Conservation (phyloP, 345 rosid species). For the Salix arbutifolia region DNA sequence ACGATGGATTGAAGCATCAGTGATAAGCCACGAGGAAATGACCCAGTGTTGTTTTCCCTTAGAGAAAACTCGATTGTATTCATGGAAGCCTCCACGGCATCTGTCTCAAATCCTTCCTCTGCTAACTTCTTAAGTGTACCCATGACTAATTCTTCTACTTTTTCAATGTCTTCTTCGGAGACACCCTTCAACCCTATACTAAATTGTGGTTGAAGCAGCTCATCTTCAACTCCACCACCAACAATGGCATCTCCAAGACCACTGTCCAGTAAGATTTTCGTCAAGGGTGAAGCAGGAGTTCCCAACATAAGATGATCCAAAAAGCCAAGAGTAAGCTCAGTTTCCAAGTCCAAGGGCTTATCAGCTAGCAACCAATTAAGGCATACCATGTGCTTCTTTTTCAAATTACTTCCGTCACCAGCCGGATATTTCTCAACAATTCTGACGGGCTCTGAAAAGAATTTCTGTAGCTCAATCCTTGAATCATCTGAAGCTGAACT, state of each 20-base stretch:
- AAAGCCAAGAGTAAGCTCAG: slow-evolving; percentile 84
- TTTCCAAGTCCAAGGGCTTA: slow-evolving; percentile 76
- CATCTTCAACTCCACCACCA: slow-evolving; percentile 88
- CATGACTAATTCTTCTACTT: slow-evolving; percentile 76
- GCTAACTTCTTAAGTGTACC: slow-evolving; percentile 62
- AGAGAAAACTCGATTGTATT: slow-evolving; percentile 96
- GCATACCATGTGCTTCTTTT: slow-evolving; percentile 93
- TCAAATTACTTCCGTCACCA: slow-evolving; percentile 70
- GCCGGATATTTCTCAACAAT: slow-evolving; percentile 81
- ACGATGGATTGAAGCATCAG: slow-evolving; percentile 92
- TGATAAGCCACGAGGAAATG: slow-evolving; percentile 97
- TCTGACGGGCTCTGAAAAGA: slow-evolving; percentile 71
- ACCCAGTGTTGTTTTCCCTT: slow-evolving; percentile 93
- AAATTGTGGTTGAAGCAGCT: slow-evolving; percentile 93
- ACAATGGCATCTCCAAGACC: slow-evolving; percentile 92
- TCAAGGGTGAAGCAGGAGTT: slow-evolving; percentile 92
- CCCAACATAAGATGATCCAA: slow-evolving; percentile 94
- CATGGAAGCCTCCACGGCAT: slow-evolving; percentile 98
- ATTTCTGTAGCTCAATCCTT: slow-evolving; percentile 48
- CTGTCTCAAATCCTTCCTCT: slow-evolving; percentile 84
- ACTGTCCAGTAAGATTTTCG: slow-evolving; percentile 88
- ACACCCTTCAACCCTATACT: slow-evolving; percentile 91
- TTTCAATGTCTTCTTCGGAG: slow-evolving; percentile 61
- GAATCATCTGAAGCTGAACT: slow-evolving; percentile 69
- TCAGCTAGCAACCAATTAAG: slow-evolving; percentile 91